phyloP scores from a whole-genome alignment of 2,329 filamentous ascomycete species.

The Tolypocladium tundrense region DNA sequence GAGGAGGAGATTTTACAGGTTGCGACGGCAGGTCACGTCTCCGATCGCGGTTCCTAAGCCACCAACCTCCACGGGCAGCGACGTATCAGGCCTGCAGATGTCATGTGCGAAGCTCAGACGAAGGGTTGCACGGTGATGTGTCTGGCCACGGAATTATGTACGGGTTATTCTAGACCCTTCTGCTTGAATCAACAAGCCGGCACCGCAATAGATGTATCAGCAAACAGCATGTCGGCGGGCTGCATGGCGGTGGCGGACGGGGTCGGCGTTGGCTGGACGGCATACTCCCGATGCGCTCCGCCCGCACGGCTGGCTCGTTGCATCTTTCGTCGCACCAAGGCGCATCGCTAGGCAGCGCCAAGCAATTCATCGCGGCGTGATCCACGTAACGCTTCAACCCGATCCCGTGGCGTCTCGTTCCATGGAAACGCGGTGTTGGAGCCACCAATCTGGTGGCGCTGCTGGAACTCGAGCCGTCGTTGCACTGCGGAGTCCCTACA shows the following conservation, averaged over 20 bases:
- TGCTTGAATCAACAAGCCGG: no score
- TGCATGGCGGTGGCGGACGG: no score
- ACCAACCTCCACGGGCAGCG: background rate
- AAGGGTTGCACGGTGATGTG: no score
- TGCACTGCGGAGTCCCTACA: background rate
- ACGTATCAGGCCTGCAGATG: no score
- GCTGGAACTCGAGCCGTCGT: background rate
- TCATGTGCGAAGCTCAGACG: no score
- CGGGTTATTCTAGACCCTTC: no score
- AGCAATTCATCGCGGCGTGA: background rate
- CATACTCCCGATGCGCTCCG: background rate
- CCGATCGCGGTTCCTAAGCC: slow-evolving; percentile 4
- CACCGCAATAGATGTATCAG: no score
- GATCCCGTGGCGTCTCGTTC: background rate
- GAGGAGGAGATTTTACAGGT: slow-evolving; percentile 73
- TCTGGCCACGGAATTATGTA: no score
- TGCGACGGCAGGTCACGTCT: slow-evolving; percentile 68
- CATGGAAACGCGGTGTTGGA: background rate
- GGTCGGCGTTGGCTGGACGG: background rate
- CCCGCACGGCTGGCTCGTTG: no score
- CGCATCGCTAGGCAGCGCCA: background rate
- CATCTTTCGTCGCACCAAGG: background rate
- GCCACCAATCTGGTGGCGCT: background rate
- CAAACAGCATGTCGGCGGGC: no score
- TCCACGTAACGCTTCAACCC: background rate